Conservation (phyloP, 208 protist genomes). For the Trypanosoma grayi region DNA sequence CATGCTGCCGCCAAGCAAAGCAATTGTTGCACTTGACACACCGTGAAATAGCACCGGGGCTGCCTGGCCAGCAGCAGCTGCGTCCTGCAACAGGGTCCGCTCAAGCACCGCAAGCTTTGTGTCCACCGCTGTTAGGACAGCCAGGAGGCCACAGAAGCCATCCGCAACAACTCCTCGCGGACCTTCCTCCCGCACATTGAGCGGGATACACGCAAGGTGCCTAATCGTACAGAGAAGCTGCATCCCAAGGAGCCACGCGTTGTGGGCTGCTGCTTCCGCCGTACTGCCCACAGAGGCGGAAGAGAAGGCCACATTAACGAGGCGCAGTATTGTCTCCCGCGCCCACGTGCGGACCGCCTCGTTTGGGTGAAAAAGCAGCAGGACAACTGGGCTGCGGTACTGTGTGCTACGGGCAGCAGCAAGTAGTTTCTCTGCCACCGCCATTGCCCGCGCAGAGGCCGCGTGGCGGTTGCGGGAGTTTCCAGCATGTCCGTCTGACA, state of each 20-base stretch:
- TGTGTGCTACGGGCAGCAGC: slow-evolving; percentile 6
- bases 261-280: not conserved
- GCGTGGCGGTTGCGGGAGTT: not conserved
- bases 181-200: slow-evolving; percentile 2
- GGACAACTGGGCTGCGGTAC: slow-evolving; percentile 24
- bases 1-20: slow-evolving; percentile 66
- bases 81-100: not conserved
- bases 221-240: slow-evolving; percentile 54
- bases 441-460: not conserved
- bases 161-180: slow-evolving; percentile 25
- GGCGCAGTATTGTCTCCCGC: slow-evolving; percentile 26
- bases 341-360: slow-evolving; percentile 35
- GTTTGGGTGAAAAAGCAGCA: slow-evolving; percentile 48
- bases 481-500: slow-evolving; percentile 2
- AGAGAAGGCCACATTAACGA: slow-evolving; percentile 12
- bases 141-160: slow-evolving; percentile 45
- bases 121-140: slow-evolving; percentile 50
- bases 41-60: not conserved
- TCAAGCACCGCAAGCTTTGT: slow-evolving; percentile 18
- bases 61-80: not conserved
- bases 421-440: slow-evolving; percentile 10
- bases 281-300: too few relatives aligned
- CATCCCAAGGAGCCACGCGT: slow-evolving; percentile 41
- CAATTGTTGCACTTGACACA: slow-evolving; percentile 18
- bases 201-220: slow-evolving; percentile 30